Base-by-base conservation (phyloP, 1,139 yeast genomes). In the Nakaseomyces delphensis region DNA sequence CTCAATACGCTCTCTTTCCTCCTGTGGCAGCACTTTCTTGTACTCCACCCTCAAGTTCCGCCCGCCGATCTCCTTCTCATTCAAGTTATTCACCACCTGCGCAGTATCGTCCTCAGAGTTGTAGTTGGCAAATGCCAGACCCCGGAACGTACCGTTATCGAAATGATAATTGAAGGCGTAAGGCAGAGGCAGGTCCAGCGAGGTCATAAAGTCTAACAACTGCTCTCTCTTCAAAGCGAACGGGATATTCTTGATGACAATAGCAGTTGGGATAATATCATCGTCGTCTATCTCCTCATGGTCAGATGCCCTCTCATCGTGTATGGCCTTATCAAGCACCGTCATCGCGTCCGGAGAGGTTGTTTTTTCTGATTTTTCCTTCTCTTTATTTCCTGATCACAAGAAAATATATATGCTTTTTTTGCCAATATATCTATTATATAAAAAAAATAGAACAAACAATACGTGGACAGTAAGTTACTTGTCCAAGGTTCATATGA, bases 151-250 rank as follows among this genome's bases (percentile, higher is more conserved):
- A 11, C 98, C 98, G 63, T 87, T 89, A 64, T 91, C 98, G 62
- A 91, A 91, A 66, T 91, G 98, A 66, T 91, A 91, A 65, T 91
- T 91, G 67, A 91, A 91, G 2, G 98, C 98, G 65, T 93, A 91
- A 2, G 98, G 98, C 54, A 89, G 71, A 2, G 98, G 97, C 52
- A 93, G 70, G 45, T 76, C 80, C 59, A 89, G 69, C 57, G 85
- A 84, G 25, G 95, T 83, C 91, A 91, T 87, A 32, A 86, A 93
- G 47, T 91, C 97, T 59, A 93, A 70, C 49, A 91, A 73, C 64
- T 91, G 97, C 62, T 91, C 98, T 66, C 89, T 89, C 60, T 91
- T 91, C 52, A 91, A 86, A 19, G 98, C 96, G 69, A 91, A 91
- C 3, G 98, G 98, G 51, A 91, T 91, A 64, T 91, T 91, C 59